Base-by-base conservation (phyloP, 2,329 filamentous ascomycete genomes). In the Emydomyces testavorans region DNA sequence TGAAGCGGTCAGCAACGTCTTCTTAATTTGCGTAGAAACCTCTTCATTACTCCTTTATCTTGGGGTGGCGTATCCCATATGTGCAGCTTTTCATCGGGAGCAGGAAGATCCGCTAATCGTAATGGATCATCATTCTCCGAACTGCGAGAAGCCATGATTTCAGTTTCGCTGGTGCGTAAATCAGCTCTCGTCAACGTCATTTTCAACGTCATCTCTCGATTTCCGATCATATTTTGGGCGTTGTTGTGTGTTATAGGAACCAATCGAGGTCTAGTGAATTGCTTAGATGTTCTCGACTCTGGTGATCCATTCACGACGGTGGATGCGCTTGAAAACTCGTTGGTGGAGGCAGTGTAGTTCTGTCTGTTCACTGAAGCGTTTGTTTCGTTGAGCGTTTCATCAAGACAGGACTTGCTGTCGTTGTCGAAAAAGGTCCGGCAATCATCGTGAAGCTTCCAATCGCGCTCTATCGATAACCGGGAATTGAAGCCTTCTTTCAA, bases 131-230 rank as follows among this genome's bases (percentile, higher is more conserved):
- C 64, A 18, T 47, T 32, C 26, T 68, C 68, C 58, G 82, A 77
- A 7, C 24, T 11, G 16, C 36, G 36, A 13, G 50, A 52, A 13
- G 49, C 18, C 4, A 38, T 21, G 8, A 45, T 16, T n/a, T 40
- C 45, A 13, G 48, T 34, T 8, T 39, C 39, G n/a, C 60, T 61
- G 4, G 52, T 61, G 28, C 88, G 80, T 40, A 96, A 74, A 61
- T 96, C 90, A 0, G 88, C 85, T 39, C 89, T 75, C 2, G 92
- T 96, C 47, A 96, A 75, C 0, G 90, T 96, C 88, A 96, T 94
- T 41, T 89, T 85, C 41, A 96, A 69, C 2, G 92, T 96, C 89
- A 95, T 95, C 64, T 96, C 89, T 28, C 89, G 77, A 48, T 78
- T 82, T 28, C 75, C 73, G 0, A 74, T 69, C 1, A 76, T 67